phyloP scores from a whole-genome alignment of 305 asterid genomes.

The Solanum hybrid region DNA sequence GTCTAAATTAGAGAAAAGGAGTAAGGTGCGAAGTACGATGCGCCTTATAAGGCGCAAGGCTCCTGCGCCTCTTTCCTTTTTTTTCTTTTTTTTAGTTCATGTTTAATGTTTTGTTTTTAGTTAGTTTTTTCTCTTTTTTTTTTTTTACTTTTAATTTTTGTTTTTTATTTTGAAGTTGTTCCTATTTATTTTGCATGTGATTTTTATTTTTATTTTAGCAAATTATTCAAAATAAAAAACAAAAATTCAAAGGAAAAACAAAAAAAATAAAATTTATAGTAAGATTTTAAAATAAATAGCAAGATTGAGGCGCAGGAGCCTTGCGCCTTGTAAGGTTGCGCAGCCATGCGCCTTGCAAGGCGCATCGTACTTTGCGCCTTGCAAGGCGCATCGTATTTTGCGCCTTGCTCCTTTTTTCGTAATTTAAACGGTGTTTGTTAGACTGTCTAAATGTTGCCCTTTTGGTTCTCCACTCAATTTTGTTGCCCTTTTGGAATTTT shows the following conservation, averaged over 20 bases:
- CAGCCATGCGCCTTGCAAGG: too few species aligned
- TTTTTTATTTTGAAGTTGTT: neutral
- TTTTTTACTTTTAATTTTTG: neutral
- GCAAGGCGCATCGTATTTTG: neutral
- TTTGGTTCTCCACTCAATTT: neutral
- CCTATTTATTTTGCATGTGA: neutral
- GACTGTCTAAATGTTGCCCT: neutral
- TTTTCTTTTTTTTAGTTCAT: neutral
- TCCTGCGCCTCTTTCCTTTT: neutral
- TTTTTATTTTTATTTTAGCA: neutral
- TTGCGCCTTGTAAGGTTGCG: neutral
- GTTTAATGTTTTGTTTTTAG: neutral
- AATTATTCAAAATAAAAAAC: neutral
- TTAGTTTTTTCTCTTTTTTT: neutral
- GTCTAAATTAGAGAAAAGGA: neutral
- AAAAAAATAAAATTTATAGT: neutral
- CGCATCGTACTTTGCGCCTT: neutral
- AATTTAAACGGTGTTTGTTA: neutral
- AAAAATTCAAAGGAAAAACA: neutral
- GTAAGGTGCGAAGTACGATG: neutral
- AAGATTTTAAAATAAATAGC: neutral
- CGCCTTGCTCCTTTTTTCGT: neutral
- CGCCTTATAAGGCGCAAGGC: neutral
- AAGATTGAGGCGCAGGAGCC: neutral
- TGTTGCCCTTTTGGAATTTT: neutral